Percentiles rank a stretch among this genome's conserved stretches.
phyloP scores from a whole-genome alignment of 106 monocot genomes.

The Dioscorea alata region DNA sequence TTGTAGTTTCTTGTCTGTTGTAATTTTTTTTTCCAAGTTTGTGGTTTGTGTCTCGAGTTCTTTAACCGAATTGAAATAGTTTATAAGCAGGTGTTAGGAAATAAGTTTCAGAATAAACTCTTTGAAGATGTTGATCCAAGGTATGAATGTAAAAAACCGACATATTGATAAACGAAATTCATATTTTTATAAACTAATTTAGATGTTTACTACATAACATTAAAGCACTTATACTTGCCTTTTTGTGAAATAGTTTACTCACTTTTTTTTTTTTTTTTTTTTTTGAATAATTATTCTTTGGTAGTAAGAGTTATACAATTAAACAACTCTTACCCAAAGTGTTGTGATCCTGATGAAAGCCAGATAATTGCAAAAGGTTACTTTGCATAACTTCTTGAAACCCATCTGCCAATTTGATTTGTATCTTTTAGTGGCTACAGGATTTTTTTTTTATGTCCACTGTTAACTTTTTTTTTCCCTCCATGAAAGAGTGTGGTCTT shows the following conservation, averaged over 20 bases:
- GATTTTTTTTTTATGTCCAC: constrained; percentile 70
- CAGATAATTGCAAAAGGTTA: too few relatives aligned
- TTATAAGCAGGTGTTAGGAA: constrained; percentile 45
- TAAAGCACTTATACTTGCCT: too few relatives aligned
- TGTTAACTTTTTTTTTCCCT: not conserved
- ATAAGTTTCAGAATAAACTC: constrained; percentile 33
- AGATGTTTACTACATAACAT: not conserved
- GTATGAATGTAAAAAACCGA: constrained; percentile 6
- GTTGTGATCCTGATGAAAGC: too few relatives aligned
- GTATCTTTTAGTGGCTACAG: too few relatives aligned
- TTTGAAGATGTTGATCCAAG: constrained; percentile 51
- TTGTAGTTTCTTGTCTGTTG: constrained; percentile 7
- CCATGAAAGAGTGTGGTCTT: too few relatives aligned
- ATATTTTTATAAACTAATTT: not conserved
- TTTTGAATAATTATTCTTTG: too few relatives aligned
- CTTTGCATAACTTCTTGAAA: too few relatives aligned
- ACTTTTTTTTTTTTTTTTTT: too few relatives aligned
- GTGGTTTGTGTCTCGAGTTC: not conserved
- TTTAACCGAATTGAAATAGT: constrained; percentile 1
- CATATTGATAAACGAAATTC: not conserved
- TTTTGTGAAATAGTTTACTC: too few relatives aligned
- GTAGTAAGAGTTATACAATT: too few relatives aligned
- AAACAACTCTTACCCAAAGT: too few relatives aligned
- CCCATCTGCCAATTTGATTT: too few relatives aligned
- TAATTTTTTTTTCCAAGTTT: not conserved